Base-by-base conservation (phyloP, 1,284 basidiomycete genomes). In the Leccinum solheimii region DNA sequence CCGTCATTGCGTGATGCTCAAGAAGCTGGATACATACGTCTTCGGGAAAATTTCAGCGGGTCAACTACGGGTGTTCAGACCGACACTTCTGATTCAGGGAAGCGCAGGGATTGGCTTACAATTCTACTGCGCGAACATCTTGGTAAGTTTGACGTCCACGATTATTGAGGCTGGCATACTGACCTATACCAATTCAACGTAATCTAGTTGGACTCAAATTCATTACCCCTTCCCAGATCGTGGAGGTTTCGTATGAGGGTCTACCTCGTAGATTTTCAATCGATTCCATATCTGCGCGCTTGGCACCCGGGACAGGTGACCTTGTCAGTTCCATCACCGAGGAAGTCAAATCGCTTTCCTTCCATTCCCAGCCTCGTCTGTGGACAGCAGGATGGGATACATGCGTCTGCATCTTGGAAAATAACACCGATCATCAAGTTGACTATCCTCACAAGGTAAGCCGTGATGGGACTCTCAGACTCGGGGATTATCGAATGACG, bases 141-240 rank as follows among this genome's bases (percentile, higher is more conserved):
- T 59, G 85, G 88, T 87, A 62, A 60, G 81, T 74, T 32, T 49
- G 38, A 27, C 26, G 58, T 3, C 36, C 55, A 38, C 49, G 9
- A n/a, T 55, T 14, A 3, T 65, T 23, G 53, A 51, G 49, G 55
- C 45, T 62, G 32, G 56, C 45, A 50, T 62, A 45, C 60, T 63
- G 50, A 64, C 56, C 57, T 19, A 60, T 57, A 50, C 61, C 62
- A 61, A 64, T 67, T 56, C 40, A 61, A 61, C 13, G 36, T 64
- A 36, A 64, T 65, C 43, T 54, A 93, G 92, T 92, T 45, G 89
- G 91, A 68, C 77, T 91, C 21, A 90, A 87, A 71, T 92, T 88
- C 70, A 74, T 95, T 61, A 84, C 86, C 8, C 71, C 78, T 16
- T 80, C 80, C 4, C 90, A 91, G 72, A 78, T 81, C 4, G 66